Evolutionary conservation across 768 basidiomycete species (phyloP).

Genomic region (Phaeolepiota aurea): DNA sequence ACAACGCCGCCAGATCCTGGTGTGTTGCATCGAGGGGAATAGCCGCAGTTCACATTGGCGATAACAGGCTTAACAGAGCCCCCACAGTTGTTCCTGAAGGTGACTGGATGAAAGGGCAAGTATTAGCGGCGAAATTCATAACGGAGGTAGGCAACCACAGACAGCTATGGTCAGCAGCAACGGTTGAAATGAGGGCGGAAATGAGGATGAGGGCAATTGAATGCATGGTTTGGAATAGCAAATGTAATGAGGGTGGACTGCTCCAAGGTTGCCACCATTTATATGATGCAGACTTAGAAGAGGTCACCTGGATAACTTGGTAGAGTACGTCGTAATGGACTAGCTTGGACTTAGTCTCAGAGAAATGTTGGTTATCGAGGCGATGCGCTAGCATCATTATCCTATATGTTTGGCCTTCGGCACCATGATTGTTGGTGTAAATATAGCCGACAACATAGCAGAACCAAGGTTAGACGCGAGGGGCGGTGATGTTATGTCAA

Average conservation of each 20-base stretch:
- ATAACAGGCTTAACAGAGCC: slow-evolving; percentile 22
- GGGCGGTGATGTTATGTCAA: too few species aligned
- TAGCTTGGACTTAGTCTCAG: too few species aligned
- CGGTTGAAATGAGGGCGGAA: neutral
- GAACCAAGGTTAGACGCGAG: too few species aligned
- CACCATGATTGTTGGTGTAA: too few species aligned
- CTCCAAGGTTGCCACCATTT: too few species aligned
- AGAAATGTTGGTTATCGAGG: too few species aligned
- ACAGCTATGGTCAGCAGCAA: neutral
- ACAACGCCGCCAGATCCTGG: slow-evolving; percentile 20
- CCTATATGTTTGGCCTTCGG: too few species aligned
- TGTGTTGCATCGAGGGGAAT: slow-evolving; percentile 27
- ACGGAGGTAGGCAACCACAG: neutral
- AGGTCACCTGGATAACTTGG: too few species aligned
- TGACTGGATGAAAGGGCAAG: slow-evolving; percentile 17
- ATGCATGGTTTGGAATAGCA: neutral
- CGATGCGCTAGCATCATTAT: too few species aligned
- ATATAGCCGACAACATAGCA: too few species aligned
- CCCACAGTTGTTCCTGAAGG: slow-evolving; percentile 25
- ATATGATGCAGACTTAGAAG: too few species aligned
- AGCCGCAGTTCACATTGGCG: slow-evolving; percentile 29
- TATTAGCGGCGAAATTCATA: neutral
- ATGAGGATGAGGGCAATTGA: neutral
- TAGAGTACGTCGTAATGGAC: too few species aligned
- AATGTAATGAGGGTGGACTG: neutral